Percentiles rank a stretch among this genome's conserved stretches.
Conservation (phyloP, 1,139 yeast genomes). For the Lodderomyces pseudojiufengensis region DNA sequence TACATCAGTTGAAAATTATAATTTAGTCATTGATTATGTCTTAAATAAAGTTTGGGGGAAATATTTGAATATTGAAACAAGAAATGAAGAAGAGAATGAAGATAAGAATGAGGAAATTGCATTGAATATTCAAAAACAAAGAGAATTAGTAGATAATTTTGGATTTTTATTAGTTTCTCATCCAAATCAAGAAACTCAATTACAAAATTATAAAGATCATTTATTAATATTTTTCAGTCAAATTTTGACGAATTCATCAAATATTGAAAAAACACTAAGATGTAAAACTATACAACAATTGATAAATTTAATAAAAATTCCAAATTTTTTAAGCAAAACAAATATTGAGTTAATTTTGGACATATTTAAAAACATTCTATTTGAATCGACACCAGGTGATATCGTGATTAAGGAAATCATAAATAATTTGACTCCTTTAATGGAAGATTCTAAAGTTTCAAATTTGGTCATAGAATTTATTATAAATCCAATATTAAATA, state of each 20-base stretch:
- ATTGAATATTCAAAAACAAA: conserved; percentile 52
- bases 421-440: conserved; percentile 50
- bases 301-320: conserved; percentile 47
- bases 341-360: conserved; percentile 65
- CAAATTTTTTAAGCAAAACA: conserved; percentile 42
- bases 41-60: conserved; percentile 40
- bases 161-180: conserved; percentile 47
- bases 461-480: conserved; percentile 31
- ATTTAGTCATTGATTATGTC: conserved; percentile 38
- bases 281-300: conserved; percentile 65
- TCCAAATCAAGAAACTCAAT: conserved; percentile 16
- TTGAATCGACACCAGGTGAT: conserved; percentile 31
- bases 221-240: conserved; percentile 63
- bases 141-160: conserved; percentile 56
- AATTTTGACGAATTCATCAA: conserved; percentile 63
- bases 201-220: conserved; percentile 52
- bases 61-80: conserved; percentile 23
- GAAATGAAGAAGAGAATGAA: conserved; percentile 13
- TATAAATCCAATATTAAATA: conserved; percentile 58
- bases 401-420: conserved; percentile 35
- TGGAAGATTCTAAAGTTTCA: conserved; percentile 18
- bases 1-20: conserved; percentile 35
- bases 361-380: conserved; percentile 59
- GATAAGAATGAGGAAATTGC: conserved; percentile 27
- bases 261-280: conserved; percentile 64